A percentile compares a stretch with the other conserved stretches of the same genome.
These are phyloP conservation scores for Cadophora sp. DNA, from an alignment of 2,329 filamentous ascomycete genomes.

Conservation along the genomic window DNA sequence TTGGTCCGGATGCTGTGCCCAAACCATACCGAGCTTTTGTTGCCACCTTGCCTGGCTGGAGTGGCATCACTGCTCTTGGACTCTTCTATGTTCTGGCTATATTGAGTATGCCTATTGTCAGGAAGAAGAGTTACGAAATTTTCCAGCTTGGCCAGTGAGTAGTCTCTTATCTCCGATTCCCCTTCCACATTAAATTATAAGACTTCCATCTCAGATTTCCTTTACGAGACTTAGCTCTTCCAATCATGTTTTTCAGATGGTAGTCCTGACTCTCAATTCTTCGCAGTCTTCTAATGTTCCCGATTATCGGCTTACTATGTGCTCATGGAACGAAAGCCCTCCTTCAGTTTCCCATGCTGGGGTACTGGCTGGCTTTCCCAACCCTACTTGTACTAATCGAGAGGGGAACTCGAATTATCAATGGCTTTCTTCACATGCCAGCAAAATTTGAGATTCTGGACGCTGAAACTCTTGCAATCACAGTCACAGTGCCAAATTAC, in stretches of 20 bases:
- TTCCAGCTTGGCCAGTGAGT: constrained; percentile 57
- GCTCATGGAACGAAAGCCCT: constrained; percentile 59
- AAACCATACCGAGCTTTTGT: constrained; percentile 54
- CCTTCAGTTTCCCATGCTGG: constrained; percentile 62
- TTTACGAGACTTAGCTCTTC: too few relatives aligned
- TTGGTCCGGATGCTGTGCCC: constrained; percentile 47
- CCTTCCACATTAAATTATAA: too few relatives aligned
- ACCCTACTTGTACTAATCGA: constrained; percentile 58
- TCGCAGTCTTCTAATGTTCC: constrained; percentile 61
- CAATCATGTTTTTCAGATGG: neutral
- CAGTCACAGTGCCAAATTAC: constrained; percentile 56
- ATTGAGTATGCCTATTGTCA: constrained; percentile 57
- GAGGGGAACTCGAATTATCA: constrained; percentile 51
- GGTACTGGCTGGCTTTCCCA: constrained; percentile 61
- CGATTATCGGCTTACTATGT: constrained; percentile 61
- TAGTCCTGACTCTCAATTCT: neutral
- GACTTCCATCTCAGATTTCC: too few relatives aligned
- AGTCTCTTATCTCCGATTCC: neutral
- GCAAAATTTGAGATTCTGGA: constrained; percentile 58
- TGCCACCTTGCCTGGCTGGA: constrained; percentile 54
- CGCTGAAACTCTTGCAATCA: constrained; percentile 58
- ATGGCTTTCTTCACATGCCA: constrained; percentile 56
- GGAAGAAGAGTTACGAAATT: constrained; percentile 60
- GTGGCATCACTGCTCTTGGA: constrained; percentile 55
- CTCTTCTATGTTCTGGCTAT: constrained; percentile 57